These are phyloP conservation scores for Brassica nigra DNA, from an alignment of 345 rosid genomes.

Conservation along the genomic window DNA sequence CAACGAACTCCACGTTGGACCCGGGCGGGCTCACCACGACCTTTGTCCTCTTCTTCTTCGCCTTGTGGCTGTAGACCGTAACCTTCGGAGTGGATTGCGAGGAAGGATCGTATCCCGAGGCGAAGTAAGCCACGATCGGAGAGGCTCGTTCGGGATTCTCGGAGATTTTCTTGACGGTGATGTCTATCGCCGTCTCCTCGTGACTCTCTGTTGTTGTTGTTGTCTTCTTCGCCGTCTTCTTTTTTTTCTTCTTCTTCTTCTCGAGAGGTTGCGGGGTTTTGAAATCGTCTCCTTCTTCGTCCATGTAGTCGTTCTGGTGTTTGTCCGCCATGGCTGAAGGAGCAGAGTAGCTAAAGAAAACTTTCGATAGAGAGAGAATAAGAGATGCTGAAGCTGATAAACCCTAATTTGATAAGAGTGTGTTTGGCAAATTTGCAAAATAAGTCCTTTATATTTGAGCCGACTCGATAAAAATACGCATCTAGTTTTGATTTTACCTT, in stretches of 20 bases:
- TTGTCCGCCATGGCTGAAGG: slow-evolving; percentile 10
- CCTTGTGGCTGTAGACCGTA: slow-evolving; percentile 49
- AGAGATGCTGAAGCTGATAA: neutral
- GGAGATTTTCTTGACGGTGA: slow-evolving; percentile 44
- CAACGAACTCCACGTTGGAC: slow-evolving; percentile 69
- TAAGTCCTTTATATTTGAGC: slow-evolving; percentile 6
- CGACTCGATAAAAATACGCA: neutral
- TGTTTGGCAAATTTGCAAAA: neutral
- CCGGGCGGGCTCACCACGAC: slow-evolving; percentile 70
- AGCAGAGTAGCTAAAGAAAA: neutral
- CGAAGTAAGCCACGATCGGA: slow-evolving; percentile 78
- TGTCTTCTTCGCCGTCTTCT: slow-evolving; percentile 19
- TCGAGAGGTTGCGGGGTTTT: slow-evolving; percentile 5
- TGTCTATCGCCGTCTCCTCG: slow-evolving; percentile 18
- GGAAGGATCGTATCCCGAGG: slow-evolving; percentile 64
- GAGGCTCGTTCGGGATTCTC: slow-evolving; percentile 52
- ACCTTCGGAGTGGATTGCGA: slow-evolving; percentile 37
- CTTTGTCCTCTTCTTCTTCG: slow-evolving; percentile 56
- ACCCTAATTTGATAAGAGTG: slow-evolving; percentile 21
- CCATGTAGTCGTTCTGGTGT: neutral
- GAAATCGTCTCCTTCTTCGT: slow-evolving; percentile 18
- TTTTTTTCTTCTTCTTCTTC: slow-evolving; percentile 21
- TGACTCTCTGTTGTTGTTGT: slow-evolving; percentile 11
- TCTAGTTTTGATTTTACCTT: neutral
- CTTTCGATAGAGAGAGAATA: neutral